phyloP scores from a whole-genome alignment of 139 green algal species.

The Chara braunii region DNA sequence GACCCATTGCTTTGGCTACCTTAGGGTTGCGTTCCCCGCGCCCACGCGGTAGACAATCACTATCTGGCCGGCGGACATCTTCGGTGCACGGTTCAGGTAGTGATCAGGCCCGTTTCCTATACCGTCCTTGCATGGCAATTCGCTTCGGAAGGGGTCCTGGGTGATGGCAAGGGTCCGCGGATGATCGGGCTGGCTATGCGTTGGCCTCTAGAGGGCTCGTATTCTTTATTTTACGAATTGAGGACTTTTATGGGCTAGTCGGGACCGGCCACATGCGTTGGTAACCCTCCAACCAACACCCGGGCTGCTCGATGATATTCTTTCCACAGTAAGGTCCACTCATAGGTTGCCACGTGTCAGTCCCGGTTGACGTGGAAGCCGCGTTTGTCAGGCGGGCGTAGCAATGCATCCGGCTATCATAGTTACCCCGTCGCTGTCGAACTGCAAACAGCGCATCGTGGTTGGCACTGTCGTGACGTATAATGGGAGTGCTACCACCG shows the following conservation, averaged over 20 bases:
- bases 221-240: neutral
- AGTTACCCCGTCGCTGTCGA: too few species aligned
- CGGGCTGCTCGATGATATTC: constrained; percentile 3
- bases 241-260: too few species aligned
- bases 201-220: neutral
- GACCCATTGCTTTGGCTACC: neutral
- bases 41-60: too few species aligned
- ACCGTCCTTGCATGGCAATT: too few species aligned
- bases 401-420: too few species aligned
- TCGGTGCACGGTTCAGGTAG: too few species aligned
- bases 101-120: too few species aligned
- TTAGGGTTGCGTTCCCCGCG: neutral
- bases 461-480: neutral
- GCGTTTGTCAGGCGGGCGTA: constrained; percentile 13
- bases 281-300: too few species aligned
- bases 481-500: neutral
- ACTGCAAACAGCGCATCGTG: too few species aligned
- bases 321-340: constrained; percentile 1
- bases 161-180: neutral
- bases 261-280: too few species aligned
- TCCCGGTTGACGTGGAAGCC: neutral
- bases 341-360: constrained; percentile 5
- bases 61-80: too few species aligned
- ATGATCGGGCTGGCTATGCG: neutral
- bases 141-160: neutral